Evolutionary conservation across 2,329 filamentous ascomycete species (phyloP), one percentile per base, ranked within the genome.

Genomic region (Xylaria sp.): DNA sequence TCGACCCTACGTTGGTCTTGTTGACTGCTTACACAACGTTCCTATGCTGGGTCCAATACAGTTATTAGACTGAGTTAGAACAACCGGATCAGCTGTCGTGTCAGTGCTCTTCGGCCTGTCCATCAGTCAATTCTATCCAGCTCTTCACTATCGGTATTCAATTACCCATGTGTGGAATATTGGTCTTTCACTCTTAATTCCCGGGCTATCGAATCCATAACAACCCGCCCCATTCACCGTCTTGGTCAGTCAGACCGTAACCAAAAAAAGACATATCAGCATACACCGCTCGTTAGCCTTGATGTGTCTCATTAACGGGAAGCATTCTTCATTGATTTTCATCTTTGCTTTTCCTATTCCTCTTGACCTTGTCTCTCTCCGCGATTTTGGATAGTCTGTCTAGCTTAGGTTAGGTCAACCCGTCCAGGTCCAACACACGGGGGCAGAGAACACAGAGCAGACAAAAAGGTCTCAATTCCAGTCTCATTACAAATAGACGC

Each of bases 341-440:
- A 12, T 52, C 17, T 46, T 28, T 43, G n/a, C n/a, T n/a, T n/a
- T n/a, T n/a, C n/a, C n/a, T n/a, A n/a, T n/a, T n/a, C n/a, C n/a
- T n/a, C n/a, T n/a, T n/a, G n/a, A 45, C 7, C 55, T 43, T 33
- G 3, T 15, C 31, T 38, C n/a, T 19, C 43, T 23, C 46, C 42
- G n/a, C 3, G 15, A 12, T 31, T 33, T 35, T 50, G 50, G 23
- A 40, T 15, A 33, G n/a, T 45, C 21, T 28, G 17, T 46, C 35
- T n/a, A 54, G 51, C 47, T 47, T 35, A 61, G 38, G 51, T 38
- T 33, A 43, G 23, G 15, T 42, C 40, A 43, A 43, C 4, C 4
- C 17, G 40, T 40, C 63, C 17, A 42, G 49, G 63, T 9, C 14
- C 50, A 64, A 46, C 49, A 38, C 63, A 57, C 66, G 7, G 4